Evolutionary conservation across 1,284 basidiomycete genomes (phyloP).

Genomic region (Trichosporon faecale): DNA sequence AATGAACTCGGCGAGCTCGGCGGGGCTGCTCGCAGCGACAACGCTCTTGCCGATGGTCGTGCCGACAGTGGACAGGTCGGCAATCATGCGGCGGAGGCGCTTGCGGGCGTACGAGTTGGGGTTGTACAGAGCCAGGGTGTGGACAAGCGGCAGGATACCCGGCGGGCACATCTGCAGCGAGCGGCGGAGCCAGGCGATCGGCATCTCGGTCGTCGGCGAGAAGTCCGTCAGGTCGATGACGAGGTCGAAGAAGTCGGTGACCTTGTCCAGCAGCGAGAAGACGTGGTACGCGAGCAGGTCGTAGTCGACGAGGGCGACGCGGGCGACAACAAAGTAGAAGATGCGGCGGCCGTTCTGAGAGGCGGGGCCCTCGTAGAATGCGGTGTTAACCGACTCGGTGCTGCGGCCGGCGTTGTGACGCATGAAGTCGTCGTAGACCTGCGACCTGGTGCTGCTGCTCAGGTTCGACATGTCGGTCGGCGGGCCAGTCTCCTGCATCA

Average conservation of each 20-base stretch:
- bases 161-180: conserved; percentile 72
- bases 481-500: conserved; percentile 72
- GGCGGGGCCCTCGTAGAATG: conserved; percentile 64
- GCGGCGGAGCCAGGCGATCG: conserved; percentile 75
- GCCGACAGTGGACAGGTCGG: conserved; percentile 68
- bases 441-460: conserved; percentile 56
- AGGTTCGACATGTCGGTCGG: conserved; percentile 65
- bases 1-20: conserved; percentile 72
- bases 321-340: conserved; percentile 59
- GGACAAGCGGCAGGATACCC: conserved; percentile 33
- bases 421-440: conserved; percentile 61
- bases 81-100: conserved; percentile 61
- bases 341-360: conserved; percentile 53
- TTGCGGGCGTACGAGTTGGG: conserved; percentile 71
- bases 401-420: conserved; percentile 63
- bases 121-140: conserved; percentile 68
- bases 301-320: conserved; percentile 78
- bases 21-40: conserved; percentile 54
- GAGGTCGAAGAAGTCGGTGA: conserved; percentile 61
- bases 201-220: conserved; percentile 70
- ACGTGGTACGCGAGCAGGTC: conserved; percentile 79
- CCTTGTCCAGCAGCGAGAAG: conserved; percentile 61
- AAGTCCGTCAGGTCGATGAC: conserved; percentile 81
- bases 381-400: conserved; percentile 61
- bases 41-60: conserved; percentile 59